Base-by-base conservation (phyloP, 139 green algal genomes). In the Chlorella sp. region DNA sequence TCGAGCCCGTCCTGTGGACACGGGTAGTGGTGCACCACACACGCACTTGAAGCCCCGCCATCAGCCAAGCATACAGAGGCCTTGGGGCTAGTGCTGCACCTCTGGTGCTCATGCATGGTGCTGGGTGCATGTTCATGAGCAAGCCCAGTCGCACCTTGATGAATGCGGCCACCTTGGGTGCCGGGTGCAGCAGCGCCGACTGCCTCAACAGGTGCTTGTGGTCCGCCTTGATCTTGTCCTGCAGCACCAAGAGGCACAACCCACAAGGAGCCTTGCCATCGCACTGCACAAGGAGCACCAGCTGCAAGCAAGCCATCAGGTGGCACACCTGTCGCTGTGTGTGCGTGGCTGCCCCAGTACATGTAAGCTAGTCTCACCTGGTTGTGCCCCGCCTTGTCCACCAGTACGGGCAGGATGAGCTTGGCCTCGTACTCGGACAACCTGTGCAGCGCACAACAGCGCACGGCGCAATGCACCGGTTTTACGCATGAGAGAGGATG, bases 301-400 rank as follows among this genome's bases (percentile, higher is more conserved):
- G n/a, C n/a, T n/a, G n/a, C n/a, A n/a, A n/a, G n/a, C n/a, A n/a
- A n/a, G n/a, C n/a, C n/a, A n/a, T n/a, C n/a, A n/a, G n/a, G n/a
- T n/a, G n/a, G n/a, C n/a, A n/a, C n/a, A n/a, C 27, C 29, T n/a
- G 49, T 6, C 17, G 20, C 20, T 29, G n/a, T 67, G n/a, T 67
- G 61, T 63, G 61, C 17, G n/a, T 70, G n/a, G n/a, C n/a, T n/a
- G 10, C 31, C 20, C n/a, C 22, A 30, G 24, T 31, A n/a, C 23
- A 32, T 62, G 67, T 72, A 42, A 30, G 59, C 20, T 64, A 81
- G 73, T 31, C 86, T 74, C 31, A 91, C 87, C 76, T 91, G 85
- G 70, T 94, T 95, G 86, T 97, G 92, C 0, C 95, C 95, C 24
- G 74, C 75, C 85, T 97, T 98, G 73, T 99, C 95, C 34, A 97